Percentiles rank a stretch among this genome's conserved stretches.
These are phyloP conservation scores for cucumber (Cucumis sativus) DNA, from an alignment of 306 rosid genomes.

Conservation along the genomic window Cucumber_9930_V3 NC_026657.2:39100001-39100500, in stretches of 20 bases:
- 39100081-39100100: background rate
- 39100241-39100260: background rate
- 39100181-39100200: too few relatives aligned
- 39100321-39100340: background rate
- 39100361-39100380: background rate
- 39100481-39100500: background rate
- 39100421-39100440: background rate
- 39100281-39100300: background rate
- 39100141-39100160: too few relatives aligned
- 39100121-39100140: too few relatives aligned
- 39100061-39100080: background rate
- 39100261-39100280: background rate
- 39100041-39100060: background rate
- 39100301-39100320: background rate
- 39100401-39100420: background rate
- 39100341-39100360: background rate
- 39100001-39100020: background rate
- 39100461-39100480: background rate
- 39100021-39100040: background rate
- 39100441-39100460: background rate
- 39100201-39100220: background rate
- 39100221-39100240: background rate
- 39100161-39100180: too few relatives aligned
- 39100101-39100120: background rate
- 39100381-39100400: background rate